phyloP scores from a whole-genome alignment of 306 rosid species.

The Hylodesmum podocarpum region DNA sequence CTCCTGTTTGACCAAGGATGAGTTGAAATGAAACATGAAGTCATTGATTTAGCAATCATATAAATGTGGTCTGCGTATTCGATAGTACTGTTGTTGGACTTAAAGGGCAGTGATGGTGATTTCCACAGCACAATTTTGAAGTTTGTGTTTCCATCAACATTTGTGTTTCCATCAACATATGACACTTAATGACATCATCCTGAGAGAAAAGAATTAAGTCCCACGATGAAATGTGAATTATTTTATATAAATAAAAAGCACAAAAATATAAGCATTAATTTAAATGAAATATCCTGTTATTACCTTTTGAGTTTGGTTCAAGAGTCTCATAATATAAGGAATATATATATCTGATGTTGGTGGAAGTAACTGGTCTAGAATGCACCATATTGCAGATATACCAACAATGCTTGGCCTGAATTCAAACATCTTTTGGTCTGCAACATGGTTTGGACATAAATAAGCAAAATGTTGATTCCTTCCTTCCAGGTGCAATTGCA shows the following conservation, averaged over 20 bases:
- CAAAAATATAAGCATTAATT: not conserved
- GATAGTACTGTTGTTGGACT: constrained; percentile 9
- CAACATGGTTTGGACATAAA: not conserved
- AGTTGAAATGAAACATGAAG: not conserved
- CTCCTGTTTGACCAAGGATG: not conserved
- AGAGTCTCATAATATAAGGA: not conserved
- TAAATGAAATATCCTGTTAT: not conserved
- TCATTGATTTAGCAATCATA: not conserved
- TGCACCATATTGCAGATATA: constrained; percentile 7
- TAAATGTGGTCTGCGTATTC: not conserved
- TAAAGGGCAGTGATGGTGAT: not conserved
- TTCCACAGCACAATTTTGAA: not conserved
- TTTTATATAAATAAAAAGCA: not conserved
- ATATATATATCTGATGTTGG: not conserved
- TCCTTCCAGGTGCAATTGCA: not conserved
- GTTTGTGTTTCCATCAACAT: too few relatives aligned
- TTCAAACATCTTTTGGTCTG: not conserved
- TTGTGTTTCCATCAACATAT: not conserved
- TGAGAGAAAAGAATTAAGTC: not conserved
- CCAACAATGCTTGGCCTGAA: constrained; percentile 14
- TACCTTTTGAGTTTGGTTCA: not conserved
- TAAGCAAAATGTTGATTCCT: not conserved
- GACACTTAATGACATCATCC: not conserved
- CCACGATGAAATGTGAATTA: not conserved
- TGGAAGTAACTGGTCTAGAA: not conserved